Percentiles rank a stretch among this genome's conserved stretches.
Conservation (phyloP, 208 protist species). For the Acanthamoeba castellanii region DNA sequence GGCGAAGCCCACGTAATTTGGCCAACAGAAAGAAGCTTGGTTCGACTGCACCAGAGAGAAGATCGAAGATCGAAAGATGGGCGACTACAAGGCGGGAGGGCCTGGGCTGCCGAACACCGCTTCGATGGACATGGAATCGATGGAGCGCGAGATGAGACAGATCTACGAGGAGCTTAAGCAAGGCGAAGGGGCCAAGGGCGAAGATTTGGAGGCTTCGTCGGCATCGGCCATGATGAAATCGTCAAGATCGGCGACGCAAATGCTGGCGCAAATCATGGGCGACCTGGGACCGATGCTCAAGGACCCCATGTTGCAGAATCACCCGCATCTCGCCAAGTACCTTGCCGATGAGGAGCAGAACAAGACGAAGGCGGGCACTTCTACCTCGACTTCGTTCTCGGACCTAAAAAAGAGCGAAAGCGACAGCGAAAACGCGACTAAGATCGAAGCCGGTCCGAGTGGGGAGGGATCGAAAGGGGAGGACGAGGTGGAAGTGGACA, state of each 20-base stretch:
- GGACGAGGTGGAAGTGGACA: slow-evolving; percentile 5
- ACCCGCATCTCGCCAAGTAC: slow-evolving; percentile 27
- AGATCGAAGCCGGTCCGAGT: background rate
- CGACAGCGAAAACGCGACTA: background rate
- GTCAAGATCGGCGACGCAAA: slow-evolving; percentile 10
- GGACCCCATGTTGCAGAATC: slow-evolving; percentile 32
- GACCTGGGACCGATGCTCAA: slow-evolving; percentile 36
- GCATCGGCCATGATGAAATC: background rate
- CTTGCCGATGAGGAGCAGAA: background rate
- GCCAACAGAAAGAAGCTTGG: too few relatives aligned
- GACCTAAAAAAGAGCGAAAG: background rate
- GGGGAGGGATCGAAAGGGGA: background rate
- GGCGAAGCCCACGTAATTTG: too few relatives aligned
- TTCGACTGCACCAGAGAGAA: too few relatives aligned
- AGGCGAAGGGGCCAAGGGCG: background rate
- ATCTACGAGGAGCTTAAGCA: slow-evolving; percentile 37
- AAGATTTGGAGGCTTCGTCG: background rate
- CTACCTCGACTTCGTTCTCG: background rate
- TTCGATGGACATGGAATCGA: background rate
- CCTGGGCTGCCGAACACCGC: background rate
- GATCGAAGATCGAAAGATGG: background rate
- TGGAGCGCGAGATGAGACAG: slow-evolving; percentile 24
- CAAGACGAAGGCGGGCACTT: background rate
- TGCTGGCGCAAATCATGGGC: slow-evolving; percentile 30
- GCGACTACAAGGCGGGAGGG: background rate